These are phyloP conservation scores for Salvia splendens DNA, from an alignment of 257 asterid species.

Conservation along the genomic window DNA sequence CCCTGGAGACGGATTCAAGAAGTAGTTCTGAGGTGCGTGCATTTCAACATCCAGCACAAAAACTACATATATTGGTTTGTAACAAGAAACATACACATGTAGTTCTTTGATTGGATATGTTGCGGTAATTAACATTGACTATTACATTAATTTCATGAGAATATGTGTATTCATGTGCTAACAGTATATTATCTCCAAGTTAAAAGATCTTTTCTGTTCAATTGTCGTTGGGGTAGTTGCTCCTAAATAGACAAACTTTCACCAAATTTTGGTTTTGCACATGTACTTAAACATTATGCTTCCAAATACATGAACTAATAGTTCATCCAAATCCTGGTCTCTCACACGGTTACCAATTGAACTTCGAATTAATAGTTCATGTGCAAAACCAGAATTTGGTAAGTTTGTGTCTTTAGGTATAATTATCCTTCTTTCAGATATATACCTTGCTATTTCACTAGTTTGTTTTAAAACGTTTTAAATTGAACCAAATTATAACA, in stretches of 20 bases:
- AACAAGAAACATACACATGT: neutral
- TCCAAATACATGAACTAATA: too few relatives aligned
- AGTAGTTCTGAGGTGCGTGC: conserved; percentile 53
- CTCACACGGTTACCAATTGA: too few relatives aligned
- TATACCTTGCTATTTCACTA: neutral
- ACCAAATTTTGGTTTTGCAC: too few relatives aligned
- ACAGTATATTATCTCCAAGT: neutral
- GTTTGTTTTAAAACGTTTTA: neutral
- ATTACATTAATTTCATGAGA: neutral
- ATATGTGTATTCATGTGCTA: neutral
- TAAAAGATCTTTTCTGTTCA: neutral
- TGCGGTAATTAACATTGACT: neutral
- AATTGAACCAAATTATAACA: neutral
- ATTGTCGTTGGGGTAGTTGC: neutral
- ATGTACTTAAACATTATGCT: too few relatives aligned
- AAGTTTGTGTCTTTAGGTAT: too few relatives aligned
- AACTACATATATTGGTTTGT: neutral
- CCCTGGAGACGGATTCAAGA: conserved; percentile 34
- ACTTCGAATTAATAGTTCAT: too few relatives aligned
- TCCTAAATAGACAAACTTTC: too few relatives aligned
- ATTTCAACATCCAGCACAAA: conserved; percentile 9
- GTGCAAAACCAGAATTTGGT: too few relatives aligned
- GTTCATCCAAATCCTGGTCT: too few relatives aligned
- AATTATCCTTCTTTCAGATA: neutral
- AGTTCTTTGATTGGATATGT: neutral